Evolutionary conservation across 306 rosid species (phyloP).

Genomic region (Vigna nakashimae): DNA sequence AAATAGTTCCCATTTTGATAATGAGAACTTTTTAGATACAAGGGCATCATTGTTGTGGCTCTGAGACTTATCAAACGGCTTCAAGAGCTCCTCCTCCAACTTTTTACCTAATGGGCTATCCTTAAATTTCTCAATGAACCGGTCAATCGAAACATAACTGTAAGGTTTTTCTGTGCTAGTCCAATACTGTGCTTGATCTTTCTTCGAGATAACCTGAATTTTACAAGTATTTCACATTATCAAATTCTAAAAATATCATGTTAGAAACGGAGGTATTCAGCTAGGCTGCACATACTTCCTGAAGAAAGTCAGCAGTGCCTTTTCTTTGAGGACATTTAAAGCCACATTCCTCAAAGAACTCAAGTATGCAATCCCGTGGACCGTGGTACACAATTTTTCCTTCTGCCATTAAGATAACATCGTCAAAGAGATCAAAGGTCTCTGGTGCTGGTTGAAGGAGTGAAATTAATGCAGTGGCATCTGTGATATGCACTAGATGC

Average conservation of each 20-base stretch:
- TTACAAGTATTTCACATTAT: conserved; percentile 7
- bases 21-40: conserved; percentile 50
- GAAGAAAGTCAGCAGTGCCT: conserved; percentile 68
- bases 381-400: conserved; percentile 71
- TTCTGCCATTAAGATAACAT: conserved; percentile 65
- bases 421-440: conserved; percentile 73
- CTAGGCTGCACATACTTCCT: conserved; percentile 54
- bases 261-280: conserved; percentile 27
- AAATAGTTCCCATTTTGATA: conserved; percentile 57
- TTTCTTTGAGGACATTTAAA: conserved; percentile 63
- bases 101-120: conserved; percentile 48
- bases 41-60: conserved; percentile 52
- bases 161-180: conserved; percentile 46
- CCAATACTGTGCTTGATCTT: conserved; percentile 71
- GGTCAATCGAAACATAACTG: conserved; percentile 50
- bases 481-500: conserved; percentile 62
- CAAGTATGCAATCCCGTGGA: conserved; percentile 51
- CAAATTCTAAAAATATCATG: conserved; percentile 4
- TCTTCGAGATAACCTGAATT: conserved; percentile 61
- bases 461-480: conserved; percentile 65
- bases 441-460: conserved; percentile 80
- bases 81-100: conserved; percentile 50
- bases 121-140: conserved; percentile 52
- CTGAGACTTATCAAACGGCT: conserved; percentile 53
- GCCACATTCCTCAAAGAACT: conserved; percentile 60